Evolutionary conservation across 129 eudicot species (phyloP).

Genomic region (Dittrichia graveolens): DNA sequence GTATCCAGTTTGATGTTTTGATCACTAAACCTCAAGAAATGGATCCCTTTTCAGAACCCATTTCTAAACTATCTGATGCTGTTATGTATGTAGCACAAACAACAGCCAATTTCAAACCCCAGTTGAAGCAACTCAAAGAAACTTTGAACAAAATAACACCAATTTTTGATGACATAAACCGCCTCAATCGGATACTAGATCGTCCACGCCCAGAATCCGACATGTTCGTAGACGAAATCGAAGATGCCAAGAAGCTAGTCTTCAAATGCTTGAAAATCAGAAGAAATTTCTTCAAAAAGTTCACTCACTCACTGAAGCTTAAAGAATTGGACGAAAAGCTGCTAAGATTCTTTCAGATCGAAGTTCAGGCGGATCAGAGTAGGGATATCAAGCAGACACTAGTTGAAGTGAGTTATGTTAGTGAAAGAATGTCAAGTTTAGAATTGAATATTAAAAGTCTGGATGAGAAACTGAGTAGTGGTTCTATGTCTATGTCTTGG

Average conservation of each 20-base stretch:
- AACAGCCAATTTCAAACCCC: conserved; percentile 27
- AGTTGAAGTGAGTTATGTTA: neutral
- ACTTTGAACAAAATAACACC: conserved; percentile 16
- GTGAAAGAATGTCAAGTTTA: neutral
- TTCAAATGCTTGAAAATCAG: conserved; percentile 25
- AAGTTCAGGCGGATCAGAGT: conserved; percentile 23
- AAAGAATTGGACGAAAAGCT: conserved; percentile 14
- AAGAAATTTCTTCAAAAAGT: conserved; percentile 18
- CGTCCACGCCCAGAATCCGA: neutral
- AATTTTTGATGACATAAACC: neutral
- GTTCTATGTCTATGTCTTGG: neutral
- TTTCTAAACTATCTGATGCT: neutral
- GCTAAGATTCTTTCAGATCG: conserved; percentile 29
- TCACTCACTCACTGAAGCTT: conserved; percentile 25
- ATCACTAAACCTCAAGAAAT: too few species aligned
- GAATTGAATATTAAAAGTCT: neutral
- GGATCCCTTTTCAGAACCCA: conserved; percentile 16
- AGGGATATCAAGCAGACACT: conserved; percentile 26
- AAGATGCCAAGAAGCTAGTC: conserved; percentile 22
- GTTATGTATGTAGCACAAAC: conserved; percentile 12
- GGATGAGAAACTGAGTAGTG: neutral
- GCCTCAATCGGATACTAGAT: conserved; percentile 1
- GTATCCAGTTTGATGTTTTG: too few species aligned
- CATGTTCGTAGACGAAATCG: conserved; percentile 14
- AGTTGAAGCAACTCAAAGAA: neutral